Base-by-base conservation (phyloP, 805 yeast species). In the Candida anglica region DNA sequence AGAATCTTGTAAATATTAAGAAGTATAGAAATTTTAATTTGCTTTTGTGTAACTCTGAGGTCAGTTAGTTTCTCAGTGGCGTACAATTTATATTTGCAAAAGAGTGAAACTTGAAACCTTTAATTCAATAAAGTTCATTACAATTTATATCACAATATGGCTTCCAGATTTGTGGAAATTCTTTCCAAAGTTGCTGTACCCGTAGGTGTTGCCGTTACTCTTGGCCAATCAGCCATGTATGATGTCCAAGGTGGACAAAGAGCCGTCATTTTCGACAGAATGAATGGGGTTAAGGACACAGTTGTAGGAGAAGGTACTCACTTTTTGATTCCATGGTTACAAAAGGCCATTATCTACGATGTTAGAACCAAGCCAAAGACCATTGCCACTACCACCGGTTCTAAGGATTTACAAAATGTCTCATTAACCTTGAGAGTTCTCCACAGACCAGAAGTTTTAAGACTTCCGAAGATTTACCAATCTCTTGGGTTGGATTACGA, bases 301-400 rank as follows among this genome's bases (percentile, higher is more conserved):
- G 97, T 93, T 16, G 71, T 89, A 40, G 96, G 97, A 19, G 98
- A 93, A 66, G 98, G 98, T 40, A 85, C 98, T 16, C 98, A 93
- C 62, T 93, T 93, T 60, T 67, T 89, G 44, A 60, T 93, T 34
- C 98, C 98, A 34, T 93, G 98, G 98, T 69, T 93, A 44, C 98
- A 93, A 59, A 81, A 78, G 57, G 94, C 98, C 3, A 74, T 93
- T 32, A 66, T 87, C 13, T 93, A 75, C 59, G 98, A 93, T 58
- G 96, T 93, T 19, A 76, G 97, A 56, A 89, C 96, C n/a, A 84
- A 79, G 44, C 98, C 98, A 22, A 81, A 93, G 63, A 86, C 84
- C 47, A 89, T 93, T 52, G 79, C 95, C 28, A 83, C 98, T 15
- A 86, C 88, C 43, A 93, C 98, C 1, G 98, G 98, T 23, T 87